Conservation (phyloP, 2,329 filamentous ascomycete genomes). For the Coniochaeta pulveracea region DNA sequence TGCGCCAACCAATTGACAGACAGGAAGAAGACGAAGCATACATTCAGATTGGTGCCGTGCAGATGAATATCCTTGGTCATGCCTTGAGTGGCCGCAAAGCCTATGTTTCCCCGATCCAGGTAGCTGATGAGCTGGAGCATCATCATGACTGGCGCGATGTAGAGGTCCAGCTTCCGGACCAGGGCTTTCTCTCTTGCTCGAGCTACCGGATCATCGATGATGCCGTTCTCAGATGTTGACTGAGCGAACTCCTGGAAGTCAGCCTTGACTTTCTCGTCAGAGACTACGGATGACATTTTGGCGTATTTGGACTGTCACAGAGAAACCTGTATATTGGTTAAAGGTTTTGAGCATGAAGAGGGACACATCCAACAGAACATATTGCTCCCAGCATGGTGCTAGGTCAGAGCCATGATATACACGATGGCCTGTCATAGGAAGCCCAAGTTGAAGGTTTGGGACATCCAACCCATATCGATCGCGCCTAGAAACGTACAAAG, state of each 20-base stretch:
- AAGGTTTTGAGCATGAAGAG: too few species aligned
- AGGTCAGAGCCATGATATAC: too few species aligned
- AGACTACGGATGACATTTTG: slow-evolving; percentile 3
- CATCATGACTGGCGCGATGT: slow-evolving; percentile 8
- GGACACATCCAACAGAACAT: too few species aligned
- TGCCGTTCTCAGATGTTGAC: neutral
- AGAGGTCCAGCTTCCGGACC: slow-evolving; percentile 7
- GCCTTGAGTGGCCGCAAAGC: slow-evolving; percentile 15
- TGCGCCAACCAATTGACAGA: neutral
- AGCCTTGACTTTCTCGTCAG: slow-evolving; percentile 2
- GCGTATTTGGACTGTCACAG: too few species aligned
- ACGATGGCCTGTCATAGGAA: too few species aligned
- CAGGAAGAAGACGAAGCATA: slow-evolving; percentile 1
- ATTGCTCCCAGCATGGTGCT: too few species aligned
- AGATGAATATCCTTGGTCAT: slow-evolving; percentile 12
- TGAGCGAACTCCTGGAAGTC: slow-evolving; percentile 3
- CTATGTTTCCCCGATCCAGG: slow-evolving; percentile 15
- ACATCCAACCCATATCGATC: too few species aligned
- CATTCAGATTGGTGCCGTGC: slow-evolving; percentile 11
- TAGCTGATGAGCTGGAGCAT: slow-evolving; percentile 12
- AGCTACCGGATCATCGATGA: neutral
- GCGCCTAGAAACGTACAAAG: too few species aligned
- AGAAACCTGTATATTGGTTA: too few species aligned
- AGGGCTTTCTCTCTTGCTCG: slow-evolving; percentile 2
- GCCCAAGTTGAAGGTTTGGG: too few species aligned